Base-by-base conservation (phyloP, 345 rosid genomes). In the Eutrema heterophyllum region DNA sequence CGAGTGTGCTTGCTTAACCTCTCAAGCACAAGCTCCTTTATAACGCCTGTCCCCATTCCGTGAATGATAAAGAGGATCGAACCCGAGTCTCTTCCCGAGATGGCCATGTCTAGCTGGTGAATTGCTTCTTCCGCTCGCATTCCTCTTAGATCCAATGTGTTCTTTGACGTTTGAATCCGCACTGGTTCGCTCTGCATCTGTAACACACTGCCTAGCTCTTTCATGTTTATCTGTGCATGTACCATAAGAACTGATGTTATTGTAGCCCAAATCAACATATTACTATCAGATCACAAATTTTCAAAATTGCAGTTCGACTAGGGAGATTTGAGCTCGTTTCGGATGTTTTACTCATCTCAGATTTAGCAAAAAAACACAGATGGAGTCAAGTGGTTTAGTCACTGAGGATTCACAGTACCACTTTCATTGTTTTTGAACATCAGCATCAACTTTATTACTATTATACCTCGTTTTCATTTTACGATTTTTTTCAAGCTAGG, bases 51-150 rank as follows among this genome's bases (percentile, higher is more conserved):
- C 29, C 97, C 92, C 88, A 86, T 89, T 49, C 94, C 97, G 71
- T 93, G 98, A 35, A 93, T 73, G 29, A 93, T 78, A 71, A 85
- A 91, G 72, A 93, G 82, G 18, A 89, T 83, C 0, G 96, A 87
- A 24, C 56, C 46, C 0, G 86, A 72, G 48, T 81, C 84, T 54
- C 86, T 81, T 24, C 83, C 74, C 8, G 87, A 63, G 35, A 94
- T 75, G 21, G 88, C 91, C 87, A 88, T 80, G 57, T 86, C 75
- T 11, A 93, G 91, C 62, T 89, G 87, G 64, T 54, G 53, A 30
- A 85, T 70, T 67, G 96, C 98, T 83, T 89, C 97, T 76, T 88
- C 96, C 7, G 79, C 88, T 54, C 90, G 81, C 96, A 86, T 84
- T 30, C 96, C 96, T 2, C 97, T 86, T 66, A 91, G 87, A 79